Percentiles rank a stretch among this genome's conserved stretches.
Evolutionary conservation across 306 rosid genomes (phyloP).

Genomic region (Morella rubra): DNA sequence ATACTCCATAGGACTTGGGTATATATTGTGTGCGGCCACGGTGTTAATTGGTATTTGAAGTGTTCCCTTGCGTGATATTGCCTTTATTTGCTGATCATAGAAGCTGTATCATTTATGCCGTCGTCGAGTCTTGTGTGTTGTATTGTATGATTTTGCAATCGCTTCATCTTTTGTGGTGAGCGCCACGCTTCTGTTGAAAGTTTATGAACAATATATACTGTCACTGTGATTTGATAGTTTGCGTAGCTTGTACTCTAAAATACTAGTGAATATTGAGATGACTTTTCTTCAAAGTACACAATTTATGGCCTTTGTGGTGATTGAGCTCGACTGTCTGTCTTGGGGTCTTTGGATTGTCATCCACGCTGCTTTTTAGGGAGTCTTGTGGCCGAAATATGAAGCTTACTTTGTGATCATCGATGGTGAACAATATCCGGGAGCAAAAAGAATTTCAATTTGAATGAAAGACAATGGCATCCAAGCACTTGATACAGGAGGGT

Average conservation of each 20-base stretch:
- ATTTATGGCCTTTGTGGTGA: not conserved
- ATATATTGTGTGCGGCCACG: conserved; percentile 28
- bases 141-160: conserved; percentile 39
- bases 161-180: conserved; percentile 21
- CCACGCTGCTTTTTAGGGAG: not conserved
- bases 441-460: too few species aligned
- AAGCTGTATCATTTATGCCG: conserved; percentile 19
- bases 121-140: not conserved
- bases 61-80: conserved; percentile 28
- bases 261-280: not conserved
- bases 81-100: conserved; percentile 29
- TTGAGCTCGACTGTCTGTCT: not conserved
- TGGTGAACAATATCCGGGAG: too few species aligned
- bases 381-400: not conserved
- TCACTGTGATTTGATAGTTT: conserved; percentile 11
- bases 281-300: not conserved
- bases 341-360: not conserved
- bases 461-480: too few species aligned
- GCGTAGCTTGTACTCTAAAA: conserved; percentile 28
- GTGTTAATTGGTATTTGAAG: conserved; percentile 35
- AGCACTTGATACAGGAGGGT: too few species aligned
- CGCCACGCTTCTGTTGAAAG: conserved; percentile 6
- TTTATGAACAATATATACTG: conserved; percentile 13
- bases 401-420: not conserved
- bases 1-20: conserved; percentile 6